Percentiles rank a stretch among this genome's conserved stretches.
These are phyloP conservation scores for Sarocladium strictum DNA, from an alignment of 2,329 filamentous ascomycete species.

Conservation along the genomic window DNA sequence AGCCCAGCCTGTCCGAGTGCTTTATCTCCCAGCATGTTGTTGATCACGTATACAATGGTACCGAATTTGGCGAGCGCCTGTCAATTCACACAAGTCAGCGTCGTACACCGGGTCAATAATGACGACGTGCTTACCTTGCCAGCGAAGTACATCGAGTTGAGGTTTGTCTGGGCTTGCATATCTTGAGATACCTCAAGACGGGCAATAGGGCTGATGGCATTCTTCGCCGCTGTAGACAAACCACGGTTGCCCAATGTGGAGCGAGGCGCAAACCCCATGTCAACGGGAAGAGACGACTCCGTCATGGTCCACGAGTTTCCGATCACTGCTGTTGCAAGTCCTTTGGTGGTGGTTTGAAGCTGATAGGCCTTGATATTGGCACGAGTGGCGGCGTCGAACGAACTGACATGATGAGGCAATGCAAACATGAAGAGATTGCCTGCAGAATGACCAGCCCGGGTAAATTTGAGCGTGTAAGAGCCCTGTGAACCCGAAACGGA, in stretches of 20 bases:
- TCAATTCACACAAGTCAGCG: not conserved
- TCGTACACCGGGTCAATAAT: not conserved
- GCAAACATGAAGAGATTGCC: slow-evolving; percentile 77
- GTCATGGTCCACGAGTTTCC: slow-evolving; percentile 72
- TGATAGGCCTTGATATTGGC: slow-evolving; percentile 50
- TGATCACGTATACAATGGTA: slow-evolving; percentile 58
- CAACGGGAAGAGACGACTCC: slow-evolving; percentile 63
- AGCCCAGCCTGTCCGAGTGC: slow-evolving; percentile 53
- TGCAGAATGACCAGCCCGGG: slow-evolving; percentile 58
- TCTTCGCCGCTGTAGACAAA: slow-evolving; percentile 24
- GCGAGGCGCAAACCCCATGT: slow-evolving; percentile 75
- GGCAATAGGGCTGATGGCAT: slow-evolving; percentile 48
- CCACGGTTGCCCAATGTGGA: slow-evolving; percentile 24
- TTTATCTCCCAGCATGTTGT: slow-evolving; percentile 56
- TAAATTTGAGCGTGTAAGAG: slow-evolving; percentile 67
- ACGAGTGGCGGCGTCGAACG: slow-evolving; percentile 55
- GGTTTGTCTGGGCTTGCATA: slow-evolving; percentile 65
- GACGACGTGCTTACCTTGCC: slow-evolving; percentile 57
- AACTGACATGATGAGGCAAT: slow-evolving; percentile 76
- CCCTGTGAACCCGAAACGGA: slow-evolving; percentile 53
- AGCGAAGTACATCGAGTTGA: slow-evolving; percentile 87
- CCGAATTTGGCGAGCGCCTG: slow-evolving; percentile 72
- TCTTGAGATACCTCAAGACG: slow-evolving; percentile 70
- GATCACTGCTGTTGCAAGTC: slow-evolving; percentile 64
- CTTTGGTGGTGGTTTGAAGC: slow-evolving; percentile 81